Evolutionary conservation across 1,284 basidiomycete genomes (phyloP).

Genomic region (Ustilago lituana): DNA sequence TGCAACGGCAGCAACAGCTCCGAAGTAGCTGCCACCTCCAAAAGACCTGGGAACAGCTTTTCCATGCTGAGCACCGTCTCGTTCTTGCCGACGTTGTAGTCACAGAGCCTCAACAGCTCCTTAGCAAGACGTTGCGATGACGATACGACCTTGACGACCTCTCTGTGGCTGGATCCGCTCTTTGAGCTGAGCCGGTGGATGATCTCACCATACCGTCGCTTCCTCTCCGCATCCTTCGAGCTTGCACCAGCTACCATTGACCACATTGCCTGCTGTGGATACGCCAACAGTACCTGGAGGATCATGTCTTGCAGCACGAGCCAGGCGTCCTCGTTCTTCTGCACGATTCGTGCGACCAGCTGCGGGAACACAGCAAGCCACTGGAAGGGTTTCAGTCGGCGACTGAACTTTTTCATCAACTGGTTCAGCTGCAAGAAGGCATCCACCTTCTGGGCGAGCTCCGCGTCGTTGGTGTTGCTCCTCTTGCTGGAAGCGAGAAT

Average conservation of each 20-base stretch:
- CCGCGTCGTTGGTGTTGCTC: conserved; percentile 30
- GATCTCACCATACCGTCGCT: conserved; percentile 75
- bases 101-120: conserved; percentile 61
- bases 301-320: conserved; percentile 78
- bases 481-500: conserved; percentile 48
- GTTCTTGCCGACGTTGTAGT: conserved; percentile 52
- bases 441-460: conserved; percentile 39
- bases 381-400: conserved; percentile 76
- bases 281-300: conserved; percentile 77
- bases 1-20: conserved; percentile 79
- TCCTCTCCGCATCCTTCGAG: conserved; percentile 78
- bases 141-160: conserved; percentile 49
- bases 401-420: conserved; percentile 74
- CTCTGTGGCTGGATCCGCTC: conserved; percentile 29
- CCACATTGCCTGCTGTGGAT: conserved; percentile 94
- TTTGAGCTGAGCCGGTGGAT: conserved; percentile 67
- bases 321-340: conserved; percentile 78
- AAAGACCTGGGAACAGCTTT: conserved; percentile 54
- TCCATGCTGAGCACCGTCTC: conserved; percentile 50
- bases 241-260: conserved; percentile 87
- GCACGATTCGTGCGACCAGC: conserved; percentile 91
- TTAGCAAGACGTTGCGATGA: conserved; percentile 59
- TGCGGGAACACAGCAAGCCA: conserved; percentile 98
- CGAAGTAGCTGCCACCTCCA: conserved; percentile 43
- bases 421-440: conserved; percentile 58